phyloP scores from a whole-genome alignment of 139 green algal genomes.

The Micractinium conductrix region DNA sequence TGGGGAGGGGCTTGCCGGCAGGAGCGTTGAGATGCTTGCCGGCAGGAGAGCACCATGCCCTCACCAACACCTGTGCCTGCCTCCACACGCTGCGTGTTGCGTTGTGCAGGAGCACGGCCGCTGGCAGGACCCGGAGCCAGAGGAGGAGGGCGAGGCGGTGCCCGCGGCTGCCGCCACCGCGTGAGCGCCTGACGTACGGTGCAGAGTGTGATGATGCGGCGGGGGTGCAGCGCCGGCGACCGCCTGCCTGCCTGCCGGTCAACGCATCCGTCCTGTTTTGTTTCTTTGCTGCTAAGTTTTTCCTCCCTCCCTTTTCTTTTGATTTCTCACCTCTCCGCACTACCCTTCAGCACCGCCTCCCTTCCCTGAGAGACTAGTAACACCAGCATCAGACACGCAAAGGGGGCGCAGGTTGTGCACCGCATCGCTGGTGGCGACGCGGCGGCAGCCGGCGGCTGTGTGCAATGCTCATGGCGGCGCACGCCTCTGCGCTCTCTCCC shows the following conservation, averaged over 20 bases:
- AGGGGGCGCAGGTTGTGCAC: not conserved
- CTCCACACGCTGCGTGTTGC: too few species aligned
- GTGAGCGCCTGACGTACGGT: too few species aligned
- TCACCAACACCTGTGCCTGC: too few species aligned
- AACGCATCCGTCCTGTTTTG: not conserved
- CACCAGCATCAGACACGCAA: not conserved
- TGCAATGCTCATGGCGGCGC: not conserved
- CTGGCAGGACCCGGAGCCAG: slow-evolving; percentile 83
- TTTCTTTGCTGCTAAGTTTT: not conserved
- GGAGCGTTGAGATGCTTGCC: too few species aligned
- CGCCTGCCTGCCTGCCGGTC: not conserved
- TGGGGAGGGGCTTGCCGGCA: too few species aligned
- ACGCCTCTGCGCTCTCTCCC: too few species aligned
- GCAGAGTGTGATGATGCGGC: too few species aligned
- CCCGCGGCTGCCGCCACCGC: slow-evolving; percentile 15
- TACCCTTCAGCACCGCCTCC: too few species aligned
- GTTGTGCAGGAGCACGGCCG: slow-evolving; percentile 77
- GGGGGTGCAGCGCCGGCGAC: too few species aligned
- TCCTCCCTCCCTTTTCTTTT: not conserved
- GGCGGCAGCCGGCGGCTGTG: not conserved
- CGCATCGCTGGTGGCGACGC: too few species aligned
- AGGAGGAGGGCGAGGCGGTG: slow-evolving; percentile 69
- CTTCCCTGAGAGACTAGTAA: not conserved
- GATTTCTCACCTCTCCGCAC: not conserved
- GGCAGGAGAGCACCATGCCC: too few species aligned